These are phyloP conservation scores for Phytophthora crassamura DNA, from an alignment of 352 stramenopile genomes.

Conservation along the genomic window DNA sequence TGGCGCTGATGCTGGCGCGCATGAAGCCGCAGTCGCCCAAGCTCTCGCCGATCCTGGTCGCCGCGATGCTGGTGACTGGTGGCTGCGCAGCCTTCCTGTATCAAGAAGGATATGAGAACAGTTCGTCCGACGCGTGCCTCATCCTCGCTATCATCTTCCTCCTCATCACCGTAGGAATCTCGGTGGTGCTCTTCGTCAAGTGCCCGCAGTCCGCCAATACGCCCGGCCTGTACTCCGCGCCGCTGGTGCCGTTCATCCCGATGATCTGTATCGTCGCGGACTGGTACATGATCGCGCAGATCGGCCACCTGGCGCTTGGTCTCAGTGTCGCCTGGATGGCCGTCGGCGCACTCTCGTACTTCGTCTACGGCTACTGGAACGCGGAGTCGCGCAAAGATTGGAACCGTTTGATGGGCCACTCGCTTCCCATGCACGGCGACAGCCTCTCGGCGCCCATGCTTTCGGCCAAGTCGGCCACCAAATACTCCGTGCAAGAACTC, in stretches of 20 bases:
- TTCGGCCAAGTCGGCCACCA: conserved; percentile 22
- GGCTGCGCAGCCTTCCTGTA: conserved; percentile 61
- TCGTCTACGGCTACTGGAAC: conserved; percentile 61
- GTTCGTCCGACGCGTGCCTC: conserved; percentile 40
- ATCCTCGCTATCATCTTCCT: conserved; percentile 56
- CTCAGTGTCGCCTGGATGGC: conserved; percentile 57
- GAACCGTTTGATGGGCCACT: conserved; percentile 45
- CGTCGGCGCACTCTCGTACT: conserved; percentile 59
- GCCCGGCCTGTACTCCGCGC: conserved; percentile 45
- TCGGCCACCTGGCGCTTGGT: conserved; percentile 42
- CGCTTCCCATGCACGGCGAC: conserved; percentile 37
- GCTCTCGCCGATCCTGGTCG: conserved; percentile 43
- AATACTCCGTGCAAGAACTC: conserved; percentile 28
- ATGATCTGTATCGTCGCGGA: conserved; percentile 62
- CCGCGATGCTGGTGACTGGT: conserved; percentile 41
- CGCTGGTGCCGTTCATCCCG: conserved; percentile 66
- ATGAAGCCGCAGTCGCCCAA: conserved; percentile 58
- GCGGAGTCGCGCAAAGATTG: conserved; percentile 50
- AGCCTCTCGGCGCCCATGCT: conserved; percentile 46
- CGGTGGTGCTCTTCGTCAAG: conserved; percentile 51
- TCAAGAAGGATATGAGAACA: conserved; percentile 60
- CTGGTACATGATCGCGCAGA: conserved; percentile 74
- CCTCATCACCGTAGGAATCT: conserved; percentile 40
- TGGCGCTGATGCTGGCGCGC: conserved; percentile 68
- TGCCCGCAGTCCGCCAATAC: conserved; percentile 49